Evolutionary conservation across 352 stramenopile genomes (phyloP).

Genomic region (Peronosclerospora sorghi): DNA sequence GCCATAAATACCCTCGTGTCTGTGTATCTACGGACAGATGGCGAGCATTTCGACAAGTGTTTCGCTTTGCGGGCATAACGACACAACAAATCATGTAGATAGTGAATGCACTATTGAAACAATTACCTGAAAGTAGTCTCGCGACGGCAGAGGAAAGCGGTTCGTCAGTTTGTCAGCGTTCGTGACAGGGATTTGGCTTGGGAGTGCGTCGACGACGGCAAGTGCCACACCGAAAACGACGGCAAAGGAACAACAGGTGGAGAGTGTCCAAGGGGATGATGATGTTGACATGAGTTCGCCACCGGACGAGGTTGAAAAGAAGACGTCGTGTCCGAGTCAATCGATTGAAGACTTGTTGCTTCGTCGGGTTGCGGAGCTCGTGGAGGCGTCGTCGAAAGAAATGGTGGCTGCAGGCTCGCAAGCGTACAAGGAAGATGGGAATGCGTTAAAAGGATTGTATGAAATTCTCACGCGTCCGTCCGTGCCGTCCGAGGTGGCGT

Average conservation of each 20-base stretch:
- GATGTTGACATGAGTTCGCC: slow-evolving; percentile 48
- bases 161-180: slow-evolving; percentile 6
- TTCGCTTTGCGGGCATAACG: slow-evolving; percentile 55
- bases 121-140: slow-evolving; percentile 40
- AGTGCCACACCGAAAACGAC: neutral
- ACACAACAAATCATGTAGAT: slow-evolving; percentile 77
- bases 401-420: too few relatives aligned
- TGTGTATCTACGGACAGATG: too few relatives aligned
- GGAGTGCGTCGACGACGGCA: slow-evolving; percentile 7
- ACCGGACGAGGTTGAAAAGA: too few relatives aligned
- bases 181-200: slow-evolving; percentile 27
- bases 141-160: slow-evolving; percentile 7
- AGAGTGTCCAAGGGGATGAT: slow-evolving; percentile 23
- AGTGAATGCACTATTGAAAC: slow-evolving; percentile 61
- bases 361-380: too few relatives aligned
- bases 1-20: too few relatives aligned
- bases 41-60: too few relatives aligned
- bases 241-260: too few relatives aligned
- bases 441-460: slow-evolving; percentile 74
- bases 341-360: too few relatives aligned
- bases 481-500: slow-evolving; percentile 45
- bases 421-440: too few relatives aligned
- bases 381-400: too few relatives aligned
- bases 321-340: too few relatives aligned
- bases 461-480: slow-evolving; percentile 53